Evolutionary conservation across 352 stramenopile genomes (phyloP), one percentile per base, ranked within the genome.

Genomic region (Phytophthora idaei): DNA sequence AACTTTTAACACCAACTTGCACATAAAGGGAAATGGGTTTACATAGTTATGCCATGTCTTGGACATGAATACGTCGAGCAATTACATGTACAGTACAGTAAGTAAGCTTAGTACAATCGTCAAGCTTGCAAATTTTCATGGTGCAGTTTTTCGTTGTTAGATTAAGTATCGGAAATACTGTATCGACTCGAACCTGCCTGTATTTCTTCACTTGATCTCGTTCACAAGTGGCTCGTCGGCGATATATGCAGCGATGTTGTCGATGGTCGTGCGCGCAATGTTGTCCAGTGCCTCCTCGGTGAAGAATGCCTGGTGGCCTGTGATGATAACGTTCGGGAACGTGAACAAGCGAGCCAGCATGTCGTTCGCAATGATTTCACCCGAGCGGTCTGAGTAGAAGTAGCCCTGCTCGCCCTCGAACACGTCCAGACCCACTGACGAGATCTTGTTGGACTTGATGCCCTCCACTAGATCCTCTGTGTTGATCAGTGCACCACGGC

Each of bases 401-500:
- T 88, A 92, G 1, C 89, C 81, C 9, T 76, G 77, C 56, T 92
- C 86, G 47, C 82, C 83, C 54, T 92, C 85, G 54, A 91, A 98
- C n/a, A 98, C 93, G 52, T 98, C 93, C 0, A 97, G 73, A 42
- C 90, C 93, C 41, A 42, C 36, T 42, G 0, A 89, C 81, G 9
- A 79, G 45, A 98, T 89, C 53, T 95, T 90, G 45, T 85, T 75
- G 11, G 72, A 76, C 67, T 96, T 87, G 39, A 98, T 76, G 12
- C 83, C 90, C 37, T 82, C 64, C 27, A 97, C 79, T 1, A 98
- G 69, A 6, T 87, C 85, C 9, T 78, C 78, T 7, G 89, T 97
- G 67, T 97, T 83, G 37, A 97, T 85, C 8, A 97, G 67, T 10
- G 84, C 90, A 51, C 93, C 92, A 58, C 90, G 90, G 29, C 84